A percentile compares a stretch with the other conserved stretches of the same genome.
Conservation (phyloP, 2,329 filamentous ascomycete species). For the Thermochaetoides dissita region DNA sequence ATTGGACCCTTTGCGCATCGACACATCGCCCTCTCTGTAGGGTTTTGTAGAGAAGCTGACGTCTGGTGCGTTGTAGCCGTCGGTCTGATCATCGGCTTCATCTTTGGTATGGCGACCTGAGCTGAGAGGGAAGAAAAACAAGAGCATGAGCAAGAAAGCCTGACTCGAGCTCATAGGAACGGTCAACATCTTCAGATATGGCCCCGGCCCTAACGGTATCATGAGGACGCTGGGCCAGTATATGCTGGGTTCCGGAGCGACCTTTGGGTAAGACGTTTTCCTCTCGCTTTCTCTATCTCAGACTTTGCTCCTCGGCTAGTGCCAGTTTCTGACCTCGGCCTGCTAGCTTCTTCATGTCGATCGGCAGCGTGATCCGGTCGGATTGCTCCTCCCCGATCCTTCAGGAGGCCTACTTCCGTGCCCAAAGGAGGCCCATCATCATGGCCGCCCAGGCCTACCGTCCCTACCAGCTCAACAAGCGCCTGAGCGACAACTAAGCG, state of each 20-base stretch:
- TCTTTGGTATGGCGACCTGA: slow-evolving; percentile 54
- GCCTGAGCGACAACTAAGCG: slow-evolving; percentile 8
- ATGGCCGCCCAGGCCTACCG: slow-evolving; percentile 31
- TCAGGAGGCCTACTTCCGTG: slow-evolving; percentile 60
- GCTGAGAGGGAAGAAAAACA: not conserved
- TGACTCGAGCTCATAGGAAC: slow-evolving; percentile 45
- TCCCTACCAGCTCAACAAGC: slow-evolving; percentile 15
- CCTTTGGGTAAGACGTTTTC: slow-evolving; percentile 61
- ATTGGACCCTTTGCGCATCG: slow-evolving; percentile 13
- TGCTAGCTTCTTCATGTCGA: slow-evolving; percentile 87
- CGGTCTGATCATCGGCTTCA: slow-evolving; percentile 91
- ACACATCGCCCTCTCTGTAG: not conserved
- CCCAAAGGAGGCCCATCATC: slow-evolving; percentile 62
- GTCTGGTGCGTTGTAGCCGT: slow-evolving; percentile 48
- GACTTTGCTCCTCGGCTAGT: no score
- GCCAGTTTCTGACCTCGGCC: not conserved
- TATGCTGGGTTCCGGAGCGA: slow-evolving; percentile 88
- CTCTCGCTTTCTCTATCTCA: not conserved
- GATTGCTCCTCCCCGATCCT: slow-evolving; percentile 62
- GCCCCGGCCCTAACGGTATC: slow-evolving; percentile 83
- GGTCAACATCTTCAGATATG: slow-evolving; percentile 89
- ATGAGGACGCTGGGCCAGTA: slow-evolving; percentile 92
- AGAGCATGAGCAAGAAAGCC: not conserved
- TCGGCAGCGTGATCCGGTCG: slow-evolving; percentile 89
- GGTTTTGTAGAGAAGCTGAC: slow-evolving; percentile 18